phyloP scores from a whole-genome alignment of 2,329 filamentous ascomycete genomes.

The Ambrosiella beaveri region DNA sequence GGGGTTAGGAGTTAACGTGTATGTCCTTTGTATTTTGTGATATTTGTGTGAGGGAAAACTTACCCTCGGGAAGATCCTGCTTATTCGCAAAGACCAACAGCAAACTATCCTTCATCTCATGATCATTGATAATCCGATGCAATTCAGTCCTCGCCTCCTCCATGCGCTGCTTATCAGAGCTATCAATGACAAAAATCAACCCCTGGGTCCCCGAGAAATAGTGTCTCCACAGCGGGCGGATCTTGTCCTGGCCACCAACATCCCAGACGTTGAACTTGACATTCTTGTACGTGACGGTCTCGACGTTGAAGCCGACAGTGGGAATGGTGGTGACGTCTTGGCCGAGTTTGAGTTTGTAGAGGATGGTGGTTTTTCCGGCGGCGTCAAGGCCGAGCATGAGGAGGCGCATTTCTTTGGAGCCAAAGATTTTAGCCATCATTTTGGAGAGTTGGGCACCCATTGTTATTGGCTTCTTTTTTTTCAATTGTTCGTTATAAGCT shows the following conservation, averaged over 20 bases:
- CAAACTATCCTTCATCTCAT: constrained; percentile 92
- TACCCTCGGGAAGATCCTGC: constrained; percentile 64
- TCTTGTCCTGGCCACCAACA: constrained; percentile 98
- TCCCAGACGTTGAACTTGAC: constrained; percentile 99
- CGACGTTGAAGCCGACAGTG: constrained; percentile 97
- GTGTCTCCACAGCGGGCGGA: constrained; percentile 89
- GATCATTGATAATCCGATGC: constrained; percentile 92
- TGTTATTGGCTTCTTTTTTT: constrained; percentile 18
- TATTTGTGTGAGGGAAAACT: neutral
- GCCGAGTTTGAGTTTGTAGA: constrained; percentile 97
- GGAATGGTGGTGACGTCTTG: constrained; percentile 97
- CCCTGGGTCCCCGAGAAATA: constrained; percentile 95
- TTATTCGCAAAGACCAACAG: constrained; percentile 97
- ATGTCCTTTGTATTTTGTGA: constrained; percentile 19
- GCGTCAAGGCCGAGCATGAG: constrained; percentile 96
- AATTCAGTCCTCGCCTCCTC: constrained; percentile 86
- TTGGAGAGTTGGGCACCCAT: constrained; percentile 94
- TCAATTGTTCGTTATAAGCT: too few species aligned
- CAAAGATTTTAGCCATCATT: constrained; percentile 97
- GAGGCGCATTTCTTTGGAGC: constrained; percentile 97
- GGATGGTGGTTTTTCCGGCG: constrained; percentile 95
- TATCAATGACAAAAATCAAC: constrained; percentile 97
- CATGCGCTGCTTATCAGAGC: constrained; percentile 76
- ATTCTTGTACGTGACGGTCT: constrained; percentile 98
- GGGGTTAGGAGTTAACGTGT: neutral